Conservation (phyloP, 345 rosid genomes). For the Eucalyptus tenuipes region DNA sequence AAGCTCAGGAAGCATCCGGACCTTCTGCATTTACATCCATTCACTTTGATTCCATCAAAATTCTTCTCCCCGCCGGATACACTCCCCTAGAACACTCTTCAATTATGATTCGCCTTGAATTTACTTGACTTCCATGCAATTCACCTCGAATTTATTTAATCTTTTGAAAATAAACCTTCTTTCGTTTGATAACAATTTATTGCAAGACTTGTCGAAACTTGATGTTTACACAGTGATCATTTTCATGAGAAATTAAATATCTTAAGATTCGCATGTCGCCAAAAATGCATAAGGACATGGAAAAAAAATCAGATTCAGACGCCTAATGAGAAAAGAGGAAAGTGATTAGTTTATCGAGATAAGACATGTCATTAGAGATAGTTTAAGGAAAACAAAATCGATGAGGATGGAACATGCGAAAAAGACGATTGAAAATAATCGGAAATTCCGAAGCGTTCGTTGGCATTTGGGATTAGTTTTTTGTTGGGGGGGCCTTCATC, state of each 20-base stretch:
- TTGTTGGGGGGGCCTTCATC: background rate
- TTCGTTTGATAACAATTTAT: background rate
- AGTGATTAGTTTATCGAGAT: background rate
- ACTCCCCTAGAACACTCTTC: background rate
- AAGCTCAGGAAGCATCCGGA: background rate
- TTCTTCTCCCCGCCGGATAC: background rate
- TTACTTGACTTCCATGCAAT: background rate
- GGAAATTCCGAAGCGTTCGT: background rate
- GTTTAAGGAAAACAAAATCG: background rate
- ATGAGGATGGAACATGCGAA: background rate
- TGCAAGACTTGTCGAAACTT: background rate
- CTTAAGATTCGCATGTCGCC: fast-evolving
- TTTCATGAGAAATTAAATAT: background rate
- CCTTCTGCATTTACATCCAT: background rate
- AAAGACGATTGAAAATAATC: background rate
- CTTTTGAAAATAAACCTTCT: fast-evolving
- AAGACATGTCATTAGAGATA: background rate
- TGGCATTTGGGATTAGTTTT: background rate
- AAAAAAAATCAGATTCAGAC: background rate
- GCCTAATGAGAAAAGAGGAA: fast-evolving
- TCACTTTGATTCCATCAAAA: background rate
- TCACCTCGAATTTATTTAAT: background rate
- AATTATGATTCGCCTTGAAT: background rate
- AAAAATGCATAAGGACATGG: background rate
- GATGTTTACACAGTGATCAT: background rate